Base-by-base conservation (phyloP, 768 basidiomycete species). In the Boletus subcaerulescens region DNA sequence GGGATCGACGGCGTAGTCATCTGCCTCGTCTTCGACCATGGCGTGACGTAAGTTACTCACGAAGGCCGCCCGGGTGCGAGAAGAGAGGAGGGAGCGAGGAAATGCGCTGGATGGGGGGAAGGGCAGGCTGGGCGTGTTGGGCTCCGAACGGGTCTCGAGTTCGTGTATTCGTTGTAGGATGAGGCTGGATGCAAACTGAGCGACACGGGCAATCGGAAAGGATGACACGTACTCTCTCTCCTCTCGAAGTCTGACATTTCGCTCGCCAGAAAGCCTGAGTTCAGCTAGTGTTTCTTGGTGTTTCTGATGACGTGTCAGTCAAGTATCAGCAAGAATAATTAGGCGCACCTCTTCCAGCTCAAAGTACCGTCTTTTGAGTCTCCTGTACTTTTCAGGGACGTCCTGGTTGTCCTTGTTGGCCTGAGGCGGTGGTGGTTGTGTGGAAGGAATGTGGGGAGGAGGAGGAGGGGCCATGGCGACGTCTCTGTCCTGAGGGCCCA, bases 301-400 rank as follows among this genome's bases (percentile, higher is more conserved):
- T 77, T 81, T 79, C 82, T 87, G 71, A 52, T 54, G 49, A 40
- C 10, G 48, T 43, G 47, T 36, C 13, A 0, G 17, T 32, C 39
- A 33, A 45, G 56, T 12, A 14, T 24, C 24, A 9, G 10, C 1
- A 3, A 2, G 17, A 35, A 9, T 1, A 5, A 12, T 41, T 48
- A n/a, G 29, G 36, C 45, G 41, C 38, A 89, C 88, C 80, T 89
- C 83, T 61, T 88, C 85, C 40, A 88, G 78, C 50, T 86, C 84
- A 59, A 80, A 79, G 66, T 80, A 86, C 39, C 82, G 81, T 41
- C 83, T 72, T 66, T 90, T 90, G 49, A 88, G 74, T 59, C 77
- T 81, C 56, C 72, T 74, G 68, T 87, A 86, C 70, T 86, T 88
- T 72, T 87, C 85, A 45, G 63, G 62, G 57, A 78, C 66, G 47